These are phyloP conservation scores for Musa itinerans DNA, from an alignment of 176 grass and related monocot species.

Conservation along the genomic window DNA sequence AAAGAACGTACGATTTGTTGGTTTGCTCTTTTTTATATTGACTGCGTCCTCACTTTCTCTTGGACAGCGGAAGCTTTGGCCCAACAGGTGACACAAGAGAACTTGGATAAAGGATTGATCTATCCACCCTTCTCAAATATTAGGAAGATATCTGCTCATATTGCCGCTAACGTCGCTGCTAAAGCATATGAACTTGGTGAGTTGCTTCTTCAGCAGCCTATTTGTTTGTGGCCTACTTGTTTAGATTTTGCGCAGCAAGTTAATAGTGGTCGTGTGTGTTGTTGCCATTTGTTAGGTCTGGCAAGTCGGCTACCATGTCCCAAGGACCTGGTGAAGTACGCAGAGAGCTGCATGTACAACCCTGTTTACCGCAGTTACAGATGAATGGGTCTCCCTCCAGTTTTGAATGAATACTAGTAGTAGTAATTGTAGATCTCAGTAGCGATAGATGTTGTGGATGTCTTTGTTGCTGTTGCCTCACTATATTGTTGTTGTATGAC, in stretches of 20 bases:
- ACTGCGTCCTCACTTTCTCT: slow-evolving; percentile 1
- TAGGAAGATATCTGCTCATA: slow-evolving; percentile 74
- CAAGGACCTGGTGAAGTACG: slow-evolving; percentile 56
- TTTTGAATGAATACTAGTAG: not conserved
- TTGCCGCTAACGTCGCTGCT: slow-evolving; percentile 73
- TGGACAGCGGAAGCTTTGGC: slow-evolving; percentile 74
- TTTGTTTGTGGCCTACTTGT: not conserved
- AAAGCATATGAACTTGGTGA: slow-evolving; percentile 87
- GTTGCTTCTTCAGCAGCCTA: not conserved
- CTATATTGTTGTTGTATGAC: not conserved
- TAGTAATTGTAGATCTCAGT: not conserved
- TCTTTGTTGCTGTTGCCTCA: not conserved
- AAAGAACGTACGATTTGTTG: not conserved
- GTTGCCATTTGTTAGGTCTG: slow-evolving; percentile 28
- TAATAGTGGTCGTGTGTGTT: not conserved
- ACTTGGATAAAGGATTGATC: slow-evolving; percentile 58
- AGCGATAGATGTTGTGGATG: not conserved
- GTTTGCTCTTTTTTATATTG: not conserved
- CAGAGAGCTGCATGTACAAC: slow-evolving; percentile 85
- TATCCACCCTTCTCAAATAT: slow-evolving; percentile 89
- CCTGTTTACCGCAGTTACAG: slow-evolving; percentile 64
- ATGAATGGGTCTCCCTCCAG: slow-evolving; percentile 8
- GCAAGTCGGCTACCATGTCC: slow-evolving; percentile 55
- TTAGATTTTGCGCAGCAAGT: not conserved
- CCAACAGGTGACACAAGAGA: slow-evolving; percentile 57